Evolutionary conservation across 306 rosid genomes (phyloP).

Genomic region (Vigna nakashimae): DNA sequence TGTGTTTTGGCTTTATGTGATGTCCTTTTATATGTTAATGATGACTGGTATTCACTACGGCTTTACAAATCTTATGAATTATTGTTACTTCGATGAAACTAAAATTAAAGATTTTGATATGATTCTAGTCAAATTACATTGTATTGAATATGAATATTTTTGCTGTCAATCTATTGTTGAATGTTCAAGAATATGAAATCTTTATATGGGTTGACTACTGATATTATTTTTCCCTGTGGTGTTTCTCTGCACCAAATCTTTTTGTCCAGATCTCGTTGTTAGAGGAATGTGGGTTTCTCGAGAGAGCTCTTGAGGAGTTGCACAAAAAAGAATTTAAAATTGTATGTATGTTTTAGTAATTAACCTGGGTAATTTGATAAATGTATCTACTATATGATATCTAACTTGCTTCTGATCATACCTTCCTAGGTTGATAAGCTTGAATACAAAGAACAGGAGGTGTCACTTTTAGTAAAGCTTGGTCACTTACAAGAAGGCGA

Average conservation of each 20-base stretch:
- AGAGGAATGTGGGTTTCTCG: slow-evolving; percentile 78
- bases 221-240: slow-evolving; percentile 11
- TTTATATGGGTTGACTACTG: slow-evolving; percentile 13
- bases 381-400: slow-evolving; percentile 30
- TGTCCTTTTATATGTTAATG: slow-evolving; percentile 6
- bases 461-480: slow-evolving; percentile 88
- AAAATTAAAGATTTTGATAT: background rate
- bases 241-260: slow-evolving; percentile 32
- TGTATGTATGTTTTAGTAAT: slow-evolving; percentile 57
- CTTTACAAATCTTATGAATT: background rate
- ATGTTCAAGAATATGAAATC: slow-evolving; percentile 31
- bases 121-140: background rate
- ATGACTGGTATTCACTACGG: slow-evolving; percentile 1
- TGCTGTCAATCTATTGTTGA: slow-evolving; percentile 24
- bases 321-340: slow-evolving; percentile 78
- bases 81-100: background rate
- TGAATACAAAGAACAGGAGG: slow-evolving; percentile 84
- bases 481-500: slow-evolving; percentile 76
- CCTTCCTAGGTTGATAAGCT: slow-evolving; percentile 82
- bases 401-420: slow-evolving; percentile 41
- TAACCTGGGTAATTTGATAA: slow-evolving; percentile 30
- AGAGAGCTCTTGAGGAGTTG: slow-evolving; percentile 89
- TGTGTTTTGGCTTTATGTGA: slow-evolving; percentile 1
- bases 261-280: slow-evolving; percentile 76
- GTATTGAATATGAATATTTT: slow-evolving; percentile 35